Conservation (phyloP, 345 rosid species). For the Arabis alpina region DNA sequence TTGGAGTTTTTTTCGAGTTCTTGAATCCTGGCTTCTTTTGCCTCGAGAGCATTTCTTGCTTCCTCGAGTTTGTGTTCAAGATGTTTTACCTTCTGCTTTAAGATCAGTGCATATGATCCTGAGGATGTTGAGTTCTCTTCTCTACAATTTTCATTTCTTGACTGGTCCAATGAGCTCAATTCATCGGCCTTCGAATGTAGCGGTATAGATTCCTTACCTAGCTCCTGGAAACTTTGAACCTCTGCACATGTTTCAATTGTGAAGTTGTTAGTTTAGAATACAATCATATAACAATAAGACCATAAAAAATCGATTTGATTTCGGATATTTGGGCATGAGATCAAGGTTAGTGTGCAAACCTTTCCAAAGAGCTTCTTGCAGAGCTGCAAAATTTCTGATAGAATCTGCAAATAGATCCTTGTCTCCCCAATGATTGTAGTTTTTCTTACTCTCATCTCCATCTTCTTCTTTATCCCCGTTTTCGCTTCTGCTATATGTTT, state of each 20-base stretch:
- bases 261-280: constrained; percentile 29
- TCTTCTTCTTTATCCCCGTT: constrained; percentile 45
- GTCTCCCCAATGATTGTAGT: constrained; percentile 42
- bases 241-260: constrained; percentile 49
- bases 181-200: constrained; percentile 36
- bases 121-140: constrained; percentile 42
- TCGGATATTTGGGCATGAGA: no score
- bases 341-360: constrained; percentile 45
- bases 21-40: constrained; percentile 58
- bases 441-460: constrained; percentile 46
- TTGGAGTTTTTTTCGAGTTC: constrained; percentile 65
- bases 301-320: no score
- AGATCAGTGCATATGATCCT: constrained; percentile 49
- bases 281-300: not conserved
- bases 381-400: constrained; percentile 55
- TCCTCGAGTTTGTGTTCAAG: constrained; percentile 57
- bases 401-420: constrained; percentile 66
- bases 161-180: constrained; percentile 45
- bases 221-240: constrained; percentile 56
- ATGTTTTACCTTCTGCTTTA: constrained; percentile 53
- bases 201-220: constrained; percentile 51
- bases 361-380: constrained; percentile 73
- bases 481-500: constrained; percentile 49
- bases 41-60: constrained; percentile 48
- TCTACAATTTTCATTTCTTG: constrained; percentile 34